Evolutionary conservation across 768 basidiomycete species (phyloP).

Genomic region (Mycena rebaudengoi): DNA sequence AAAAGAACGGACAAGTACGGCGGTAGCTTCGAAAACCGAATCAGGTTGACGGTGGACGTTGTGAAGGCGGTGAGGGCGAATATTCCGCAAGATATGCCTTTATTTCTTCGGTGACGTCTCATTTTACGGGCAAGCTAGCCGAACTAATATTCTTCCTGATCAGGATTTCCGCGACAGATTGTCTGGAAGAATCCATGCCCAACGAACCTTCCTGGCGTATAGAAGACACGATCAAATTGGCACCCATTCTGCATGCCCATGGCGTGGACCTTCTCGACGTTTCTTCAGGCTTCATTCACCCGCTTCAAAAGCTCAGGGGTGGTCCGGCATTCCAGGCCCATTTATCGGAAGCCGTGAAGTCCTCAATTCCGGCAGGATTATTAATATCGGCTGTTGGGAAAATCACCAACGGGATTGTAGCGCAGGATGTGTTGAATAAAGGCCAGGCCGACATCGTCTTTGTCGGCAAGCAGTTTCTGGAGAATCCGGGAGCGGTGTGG

Average conservation of each 20-base stretch:
- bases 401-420: slow-evolving; percentile 63
- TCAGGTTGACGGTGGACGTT: slow-evolving; percentile 67
- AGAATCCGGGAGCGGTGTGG: slow-evolving; percentile 64
- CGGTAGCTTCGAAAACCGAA: slow-evolving; percentile 76
- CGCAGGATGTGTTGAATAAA: slow-evolving; percentile 64
- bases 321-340: slow-evolving; percentile 28
- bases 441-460: slow-evolving; percentile 68
- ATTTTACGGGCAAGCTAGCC: no score
- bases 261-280: slow-evolving; percentile 73
- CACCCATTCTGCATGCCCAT: slow-evolving; percentile 54
- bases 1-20: slow-evolving; percentile 75
- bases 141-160: slow-evolving; percentile 19
- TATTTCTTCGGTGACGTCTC: slow-evolving; percentile 84
- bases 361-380: slow-evolving; percentile 38
- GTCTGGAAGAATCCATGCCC: slow-evolving; percentile 57
- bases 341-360: slow-evolving; percentile 62
- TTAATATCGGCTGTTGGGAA: slow-evolving; percentile 50
- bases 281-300: slow-evolving; percentile 58
- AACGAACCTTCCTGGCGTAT: slow-evolving; percentile 62
- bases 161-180: slow-evolving; percentile 69
- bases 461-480: slow-evolving; percentile 64
- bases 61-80: slow-evolving; percentile 68
- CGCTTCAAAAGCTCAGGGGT: slow-evolving; percentile 30
- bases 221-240: slow-evolving; percentile 63
- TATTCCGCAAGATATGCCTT: slow-evolving; percentile 68